Evolutionary conservation across 2,329 filamentous ascomycete species (phyloP), one percentile per base, ranked within the genome.

Genomic region (Daldinia sp.): DNA sequence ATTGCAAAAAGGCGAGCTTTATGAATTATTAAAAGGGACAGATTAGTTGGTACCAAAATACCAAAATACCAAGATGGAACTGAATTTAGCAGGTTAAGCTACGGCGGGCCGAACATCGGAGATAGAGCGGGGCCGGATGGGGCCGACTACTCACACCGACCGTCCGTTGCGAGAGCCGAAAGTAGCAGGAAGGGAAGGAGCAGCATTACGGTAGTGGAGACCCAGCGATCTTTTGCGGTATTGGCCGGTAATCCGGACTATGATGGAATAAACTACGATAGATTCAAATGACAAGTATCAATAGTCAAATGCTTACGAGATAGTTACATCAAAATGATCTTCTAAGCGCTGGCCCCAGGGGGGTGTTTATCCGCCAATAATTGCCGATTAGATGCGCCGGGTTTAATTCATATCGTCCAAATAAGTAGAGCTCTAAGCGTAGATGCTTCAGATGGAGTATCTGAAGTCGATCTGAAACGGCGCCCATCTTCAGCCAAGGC

Each of bases 391-490:
- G 37, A 55, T 27, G 34, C 54, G 35, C 32, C 58, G 49, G 51
- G 27, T 49, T 23, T 6, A 52, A 51, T 48, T 30, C 9, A 61
- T 9, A 23, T 17, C 10, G 8, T 56, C 19, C 15, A 17, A 50
- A 17, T 37, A 37, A 17, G 30, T 30, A 37, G 3, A 45, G 25
- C 37, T 47, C 17, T 30, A 13, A 47, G 19, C 27, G 17, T 27
- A 25, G 17, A 29, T 62, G 63, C 57, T 63, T 66, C 67, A 66
- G 61, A 66, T 56, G 61, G 10, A 4, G 11, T 48, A 63, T 70
- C 58, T 66, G 64, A 69, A 61, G 67, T 64, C 34, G 61, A 66
- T 69, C 45, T 65, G 64, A 69, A 68, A 70, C 68, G 19, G 32
- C 17, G 48, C 50, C 48, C 57, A 55, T 43, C 51, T 48, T 32